Evolutionary conservation across 306 rosid genomes (phyloP).

Genomic region (Pyrus betulifolia): DNA sequence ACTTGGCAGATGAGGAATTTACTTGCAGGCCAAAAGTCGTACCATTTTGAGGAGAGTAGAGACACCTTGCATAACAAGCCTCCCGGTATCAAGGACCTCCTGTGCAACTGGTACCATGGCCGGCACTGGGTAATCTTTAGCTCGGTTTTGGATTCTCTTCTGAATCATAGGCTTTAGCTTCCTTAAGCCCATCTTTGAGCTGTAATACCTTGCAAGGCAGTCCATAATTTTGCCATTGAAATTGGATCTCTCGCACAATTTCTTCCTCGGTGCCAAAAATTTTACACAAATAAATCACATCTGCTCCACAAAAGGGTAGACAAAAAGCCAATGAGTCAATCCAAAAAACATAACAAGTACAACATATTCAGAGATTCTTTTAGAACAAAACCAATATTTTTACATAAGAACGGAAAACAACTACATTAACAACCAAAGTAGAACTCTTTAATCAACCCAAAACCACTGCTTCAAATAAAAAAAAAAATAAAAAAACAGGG

Average conservation of each 20-base stretch:
- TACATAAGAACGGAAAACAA: background rate
- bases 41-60: constrained; percentile 48
- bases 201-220: background rate
- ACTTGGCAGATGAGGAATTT: constrained; percentile 15
- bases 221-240: background rate
- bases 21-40: constrained; percentile 77
- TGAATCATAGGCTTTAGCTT: constrained; percentile 67
- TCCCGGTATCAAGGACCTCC: constrained; percentile 53
- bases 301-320: background rate
- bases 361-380: background rate
- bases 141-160: constrained; percentile 53
- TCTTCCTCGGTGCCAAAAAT: background rate
- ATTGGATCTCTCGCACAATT: background rate
- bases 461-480: background rate
- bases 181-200: constrained; percentile 10
- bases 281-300: background rate
- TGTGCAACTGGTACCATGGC: constrained; percentile 61
- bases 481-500: background rate
- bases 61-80: constrained; percentile 51
- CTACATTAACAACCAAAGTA: background rate
- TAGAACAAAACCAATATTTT: too few relatives aligned
- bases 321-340: background rate
- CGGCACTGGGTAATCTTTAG: constrained; percentile 48
- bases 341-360: background rate
- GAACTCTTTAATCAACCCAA: background rate